Evolutionary conservation across 106 monocot genomes (phyloP).

Genomic region (Allium sativum): DNA sequence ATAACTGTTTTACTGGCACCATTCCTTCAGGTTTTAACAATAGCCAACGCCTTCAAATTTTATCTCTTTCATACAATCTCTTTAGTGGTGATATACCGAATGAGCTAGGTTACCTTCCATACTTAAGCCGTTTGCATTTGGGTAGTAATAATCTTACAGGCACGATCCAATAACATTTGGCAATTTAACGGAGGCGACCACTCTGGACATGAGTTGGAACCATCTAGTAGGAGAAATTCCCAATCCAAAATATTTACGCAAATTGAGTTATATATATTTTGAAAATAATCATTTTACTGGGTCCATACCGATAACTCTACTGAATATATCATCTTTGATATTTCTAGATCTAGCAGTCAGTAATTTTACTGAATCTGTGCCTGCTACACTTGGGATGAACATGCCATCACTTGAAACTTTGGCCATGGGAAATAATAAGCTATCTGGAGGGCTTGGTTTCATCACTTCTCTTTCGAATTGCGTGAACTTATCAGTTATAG

Average conservation of each 20-base stretch:
- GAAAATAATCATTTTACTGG: background rate
- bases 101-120: background rate
- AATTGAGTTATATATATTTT: background rate
- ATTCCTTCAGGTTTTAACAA: background rate
- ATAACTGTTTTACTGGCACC: background rate
- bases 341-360: background rate
- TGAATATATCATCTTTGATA: background rate
- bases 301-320: background rate
- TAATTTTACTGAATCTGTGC: slow-evolving; percentile 4
- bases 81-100: slow-evolving; percentile 6
- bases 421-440: background rate
- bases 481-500: background rate
- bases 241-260: background rate
- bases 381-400: background rate
- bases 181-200: background rate
- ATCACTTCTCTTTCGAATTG: background rate
- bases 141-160: slow-evolving; percentile 1
- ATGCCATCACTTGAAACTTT: background rate
- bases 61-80: background rate
- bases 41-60: background rate
- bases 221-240: background rate
- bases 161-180: background rate
- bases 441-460: background rate
- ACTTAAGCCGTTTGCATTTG: background rate
- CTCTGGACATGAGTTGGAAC: background rate